Percentiles rank a stretch among this genome's conserved stretches.
Evolutionary conservation across 306 rosid species (phyloP).

Genomic region (Phaseolus lunatus): DNA sequence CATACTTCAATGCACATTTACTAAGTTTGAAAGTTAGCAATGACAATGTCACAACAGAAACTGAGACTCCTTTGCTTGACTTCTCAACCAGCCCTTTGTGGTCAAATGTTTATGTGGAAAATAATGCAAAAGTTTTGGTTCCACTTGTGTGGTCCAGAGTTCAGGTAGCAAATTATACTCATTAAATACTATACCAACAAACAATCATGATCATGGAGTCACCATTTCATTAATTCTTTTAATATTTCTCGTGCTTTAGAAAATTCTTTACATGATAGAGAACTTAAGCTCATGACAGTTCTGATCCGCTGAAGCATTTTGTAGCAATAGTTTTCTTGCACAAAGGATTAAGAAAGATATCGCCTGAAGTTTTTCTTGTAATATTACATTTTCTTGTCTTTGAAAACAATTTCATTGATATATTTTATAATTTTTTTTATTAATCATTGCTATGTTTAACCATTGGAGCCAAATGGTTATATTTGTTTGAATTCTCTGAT

Average conservation of each 20-base stretch:
- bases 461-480: slow-evolving; percentile 37
- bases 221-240: slow-evolving; percentile 12
- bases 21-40: slow-evolving; percentile 89
- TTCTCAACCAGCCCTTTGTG: slow-evolving; percentile 88
- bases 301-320: slow-evolving; percentile 20
- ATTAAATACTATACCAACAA: slow-evolving; percentile 7
- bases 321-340: not conserved
- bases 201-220: slow-evolving; percentile 11
- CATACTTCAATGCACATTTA: slow-evolving; percentile 91
- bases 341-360: slow-evolving; percentile 7
- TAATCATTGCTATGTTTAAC: slow-evolving; percentile 30
- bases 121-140: slow-evolving; percentile 94
- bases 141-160: slow-evolving; percentile 98
- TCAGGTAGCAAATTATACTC: slow-evolving; percentile 69
- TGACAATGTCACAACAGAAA: slow-evolving; percentile 94
- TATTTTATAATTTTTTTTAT: slow-evolving; percentile 33
- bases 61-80: slow-evolving; percentile 98
- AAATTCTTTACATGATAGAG: slow-evolving; percentile 8
- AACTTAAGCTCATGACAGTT: slow-evolving; percentile 8
- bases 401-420: slow-evolving; percentile 36
- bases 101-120: slow-evolving; percentile 99
- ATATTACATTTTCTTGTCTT: slow-evolving; percentile 20
- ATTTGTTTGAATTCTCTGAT: slow-evolving; percentile 45
- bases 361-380: slow-evolving; percentile 15
- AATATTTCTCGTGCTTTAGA: not conserved